phyloP scores from a whole-genome alignment of 1,284 basidiomycete genomes.

The Melampsora occidentalis region DNA sequence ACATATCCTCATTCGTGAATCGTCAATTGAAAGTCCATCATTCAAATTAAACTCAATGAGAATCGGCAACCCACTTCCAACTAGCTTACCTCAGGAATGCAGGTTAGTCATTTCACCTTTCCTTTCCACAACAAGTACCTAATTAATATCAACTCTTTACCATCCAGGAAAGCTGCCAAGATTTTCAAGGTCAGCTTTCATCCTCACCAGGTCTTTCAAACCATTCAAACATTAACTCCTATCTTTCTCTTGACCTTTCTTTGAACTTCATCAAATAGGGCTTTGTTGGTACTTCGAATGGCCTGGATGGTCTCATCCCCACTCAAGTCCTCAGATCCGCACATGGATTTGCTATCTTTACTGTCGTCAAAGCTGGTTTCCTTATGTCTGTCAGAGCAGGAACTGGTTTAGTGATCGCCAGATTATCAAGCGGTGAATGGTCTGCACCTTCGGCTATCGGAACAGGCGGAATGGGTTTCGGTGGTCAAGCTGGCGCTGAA shows the following conservation, averaged over 20 bases:
- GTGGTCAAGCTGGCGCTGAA: slow-evolving; percentile 75
- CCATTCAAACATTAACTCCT: neutral
- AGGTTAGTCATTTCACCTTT: slow-evolving; percentile 9
- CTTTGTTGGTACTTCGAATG: slow-evolving; percentile 29
- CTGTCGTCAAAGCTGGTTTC: slow-evolving; percentile 62
- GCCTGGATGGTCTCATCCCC: slow-evolving; percentile 39
- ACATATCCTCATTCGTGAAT: no score
- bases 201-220: neutral
- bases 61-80: slow-evolving; percentile 35
- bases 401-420: slow-evolving; percentile 86
- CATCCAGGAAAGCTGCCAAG: slow-evolving; percentile 21
- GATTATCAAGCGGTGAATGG: slow-evolving; percentile 81
- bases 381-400: slow-evolving; percentile 68
- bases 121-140: neutral
- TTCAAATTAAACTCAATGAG: slow-evolving; percentile 15
- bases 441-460: slow-evolving; percentile 92
- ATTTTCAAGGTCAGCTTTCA: slow-evolving; percentile 13
- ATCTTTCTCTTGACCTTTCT: neutral
- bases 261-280: slow-evolving; percentile 20
- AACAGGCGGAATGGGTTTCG: slow-evolving; percentile 86
- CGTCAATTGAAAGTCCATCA: no score
- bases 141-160: neutral
- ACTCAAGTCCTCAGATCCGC: slow-evolving; percentile 63
- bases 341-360: slow-evolving; percentile 79
- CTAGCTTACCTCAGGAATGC: slow-evolving; percentile 31